A percentile compares a stretch with the other conserved stretches of the same genome.
Conservation (phyloP, 139 green algal genomes). For the Eudorina sp. region DNA sequence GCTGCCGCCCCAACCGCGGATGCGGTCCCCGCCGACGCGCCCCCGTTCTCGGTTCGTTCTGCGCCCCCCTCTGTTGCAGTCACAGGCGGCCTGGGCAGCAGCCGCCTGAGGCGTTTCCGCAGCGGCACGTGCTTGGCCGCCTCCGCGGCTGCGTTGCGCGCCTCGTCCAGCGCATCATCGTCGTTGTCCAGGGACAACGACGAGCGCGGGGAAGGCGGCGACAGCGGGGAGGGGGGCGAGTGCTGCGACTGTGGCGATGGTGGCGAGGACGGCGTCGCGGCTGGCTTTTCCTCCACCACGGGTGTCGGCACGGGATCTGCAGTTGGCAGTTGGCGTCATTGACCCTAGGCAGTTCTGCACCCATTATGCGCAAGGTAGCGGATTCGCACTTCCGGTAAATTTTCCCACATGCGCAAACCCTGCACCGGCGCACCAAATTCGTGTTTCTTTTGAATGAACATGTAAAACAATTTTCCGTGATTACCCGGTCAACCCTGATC, state of each 20-base stretch:
- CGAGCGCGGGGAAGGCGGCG: neutral
- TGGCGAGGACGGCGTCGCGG: constrained; percentile 20
- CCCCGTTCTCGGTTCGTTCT: neutral
- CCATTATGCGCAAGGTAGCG: no score
- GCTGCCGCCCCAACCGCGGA: no score
- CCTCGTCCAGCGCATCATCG: neutral
- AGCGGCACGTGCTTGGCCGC: constrained; percentile 47
- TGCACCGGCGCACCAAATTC: no score
- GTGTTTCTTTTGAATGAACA: no score
- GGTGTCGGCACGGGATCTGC: constrained; percentile 18
- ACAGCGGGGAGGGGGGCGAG: constrained; percentile 26
- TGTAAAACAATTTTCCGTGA: no score
- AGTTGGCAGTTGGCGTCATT: no score
- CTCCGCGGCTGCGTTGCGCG: neutral
- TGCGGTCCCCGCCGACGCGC: neutral
- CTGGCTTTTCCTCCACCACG: neutral
- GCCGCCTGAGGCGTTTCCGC: constrained; percentile 33
- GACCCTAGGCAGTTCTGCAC: no score
- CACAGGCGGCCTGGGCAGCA: neutral
- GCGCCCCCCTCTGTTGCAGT: neutral
- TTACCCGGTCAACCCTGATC: no score
- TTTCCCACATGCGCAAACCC: no score
- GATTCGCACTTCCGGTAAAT: no score
- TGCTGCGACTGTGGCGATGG: constrained; percentile 32
- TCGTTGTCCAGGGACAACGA: constrained; percentile 2